A percentile compares a stretch with the other conserved stretches of the same genome.
Evolutionary conservation across 176 grass and related monocot species (phyloP).

Genomic region (Carex cristatella): DNA sequence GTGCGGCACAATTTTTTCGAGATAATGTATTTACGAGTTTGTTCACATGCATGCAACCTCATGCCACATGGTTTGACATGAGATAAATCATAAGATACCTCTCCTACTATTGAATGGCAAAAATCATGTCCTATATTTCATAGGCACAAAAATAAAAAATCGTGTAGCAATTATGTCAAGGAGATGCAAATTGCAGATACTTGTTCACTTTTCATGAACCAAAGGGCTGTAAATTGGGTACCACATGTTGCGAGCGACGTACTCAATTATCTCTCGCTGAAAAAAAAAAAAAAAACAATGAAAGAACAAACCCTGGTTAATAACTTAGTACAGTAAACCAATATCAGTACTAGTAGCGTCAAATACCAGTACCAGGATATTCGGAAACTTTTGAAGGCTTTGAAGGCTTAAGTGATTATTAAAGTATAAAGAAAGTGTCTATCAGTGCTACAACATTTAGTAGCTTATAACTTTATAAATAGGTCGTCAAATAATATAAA

Average conservation of each 20-base stretch:
- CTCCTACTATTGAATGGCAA: constrained; percentile 2
- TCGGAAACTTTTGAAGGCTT: background rate
- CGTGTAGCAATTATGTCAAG: background rate
- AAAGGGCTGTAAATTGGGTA: constrained; percentile 86
- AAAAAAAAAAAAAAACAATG: constrained; percentile 8
- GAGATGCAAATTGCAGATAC: background rate
- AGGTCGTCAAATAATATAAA: background rate
- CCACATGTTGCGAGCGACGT: constrained; percentile 89
- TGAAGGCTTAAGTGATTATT: background rate
- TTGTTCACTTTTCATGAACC: constrained; percentile 68
- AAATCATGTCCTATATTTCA: background rate
- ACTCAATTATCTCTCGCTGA: constrained; percentile 67
- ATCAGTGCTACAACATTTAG: background rate
- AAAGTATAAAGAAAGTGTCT: background rate
- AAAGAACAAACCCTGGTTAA: background rate
- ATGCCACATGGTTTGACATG: background rate
- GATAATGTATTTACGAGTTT: background rate
- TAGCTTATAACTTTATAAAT: background rate
- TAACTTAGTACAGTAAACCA: background rate
- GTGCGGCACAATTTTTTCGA: too few relatives aligned
- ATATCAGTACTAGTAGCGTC: too few relatives aligned
- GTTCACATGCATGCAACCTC: constrained; percentile 5
- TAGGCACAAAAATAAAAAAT: constrained; percentile 7
- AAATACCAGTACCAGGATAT: background rate
- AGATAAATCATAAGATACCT: background rate